These are phyloP conservation scores for Lactarius vividus DNA, from an alignment of 768 basidiomycete genomes.

Conservation along the genomic window DNA sequence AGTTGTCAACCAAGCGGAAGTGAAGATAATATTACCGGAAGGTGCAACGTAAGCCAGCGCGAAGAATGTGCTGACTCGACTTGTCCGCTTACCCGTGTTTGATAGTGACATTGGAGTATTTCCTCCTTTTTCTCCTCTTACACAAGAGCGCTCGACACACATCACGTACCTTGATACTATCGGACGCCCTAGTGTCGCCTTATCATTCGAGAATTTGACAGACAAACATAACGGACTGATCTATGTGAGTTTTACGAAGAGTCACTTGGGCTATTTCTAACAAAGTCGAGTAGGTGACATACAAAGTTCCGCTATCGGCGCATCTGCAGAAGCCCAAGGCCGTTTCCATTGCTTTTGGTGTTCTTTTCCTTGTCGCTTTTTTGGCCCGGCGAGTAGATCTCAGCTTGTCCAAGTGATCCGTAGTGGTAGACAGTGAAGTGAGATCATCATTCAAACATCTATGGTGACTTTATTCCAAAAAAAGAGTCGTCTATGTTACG, in stretches of 20 bases:
- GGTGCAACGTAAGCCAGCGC: constrained; percentile 80
- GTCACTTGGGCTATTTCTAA: constrained; percentile 4
- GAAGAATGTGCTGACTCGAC: neutral
- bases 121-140: constrained; percentile 74
- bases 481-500: constrained; percentile 1
- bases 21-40: constrained; percentile 86
- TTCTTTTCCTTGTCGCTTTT: constrained; percentile 55
- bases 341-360: constrained; percentile 67
- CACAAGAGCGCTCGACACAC: constrained; percentile 61
- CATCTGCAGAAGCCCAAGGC: constrained; percentile 84
- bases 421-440: constrained; percentile 28
- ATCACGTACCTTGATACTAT: constrained; percentile 88
- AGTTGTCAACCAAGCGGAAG: constrained; percentile 74
- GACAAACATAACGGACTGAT: constrained; percentile 77
- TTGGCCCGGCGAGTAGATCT: constrained; percentile 51
- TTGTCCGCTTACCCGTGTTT: constrained; percentile 22
- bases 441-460: constrained; percentile 33
- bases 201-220: constrained; percentile 73
- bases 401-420: constrained; percentile 36
- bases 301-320: constrained; percentile 76
- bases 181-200: constrained; percentile 76
- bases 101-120: constrained; percentile 72
- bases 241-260: constrained; percentile 56
- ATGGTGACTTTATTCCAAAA: constrained; percentile 18
- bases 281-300: constrained; percentile 64